phyloP scores from a whole-genome alignment of 2,329 filamentous ascomycete genomes.

The Cordyceps cicadae region DNA sequence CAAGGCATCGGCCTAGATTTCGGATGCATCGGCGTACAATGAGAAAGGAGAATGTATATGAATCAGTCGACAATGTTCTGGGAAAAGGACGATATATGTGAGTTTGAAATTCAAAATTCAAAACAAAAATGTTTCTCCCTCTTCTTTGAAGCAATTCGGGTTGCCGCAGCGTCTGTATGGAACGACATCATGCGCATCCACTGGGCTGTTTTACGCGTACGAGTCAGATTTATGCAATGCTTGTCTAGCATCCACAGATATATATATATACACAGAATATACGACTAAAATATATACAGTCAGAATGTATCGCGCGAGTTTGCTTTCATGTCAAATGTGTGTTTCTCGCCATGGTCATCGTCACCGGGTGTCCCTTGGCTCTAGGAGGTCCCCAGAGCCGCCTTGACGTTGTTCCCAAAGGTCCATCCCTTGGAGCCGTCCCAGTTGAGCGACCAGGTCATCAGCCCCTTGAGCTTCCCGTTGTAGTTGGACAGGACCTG shows the following conservation, averaged over 20 bases:
- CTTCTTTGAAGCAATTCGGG: background rate
- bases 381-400: background rate
- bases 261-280: background rate
- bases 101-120: too few species aligned
- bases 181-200: background rate
- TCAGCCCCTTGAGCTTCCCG: constrained; percentile 26
- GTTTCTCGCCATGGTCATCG: background rate
- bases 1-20: background rate
- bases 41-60: background rate
- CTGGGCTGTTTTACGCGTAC: background rate
- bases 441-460: constrained; percentile 32
- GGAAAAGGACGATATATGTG: too few species aligned
- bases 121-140: too few species aligned
- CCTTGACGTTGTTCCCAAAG: constrained; percentile 25
- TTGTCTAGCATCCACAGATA: background rate
- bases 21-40: too few species aligned
- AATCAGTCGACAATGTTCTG: too few species aligned
- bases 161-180: too few species aligned
- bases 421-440: constrained; percentile 27
- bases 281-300: background rate
- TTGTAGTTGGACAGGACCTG: constrained; percentile 25
- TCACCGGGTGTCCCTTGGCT: too few species aligned
- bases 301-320: background rate
- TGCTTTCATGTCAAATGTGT: background rate
- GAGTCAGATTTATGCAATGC: too few species aligned